Conservation (phyloP, 2,329 filamentous ascomycete genomes). For the Fusarium papillatum region DNA sequence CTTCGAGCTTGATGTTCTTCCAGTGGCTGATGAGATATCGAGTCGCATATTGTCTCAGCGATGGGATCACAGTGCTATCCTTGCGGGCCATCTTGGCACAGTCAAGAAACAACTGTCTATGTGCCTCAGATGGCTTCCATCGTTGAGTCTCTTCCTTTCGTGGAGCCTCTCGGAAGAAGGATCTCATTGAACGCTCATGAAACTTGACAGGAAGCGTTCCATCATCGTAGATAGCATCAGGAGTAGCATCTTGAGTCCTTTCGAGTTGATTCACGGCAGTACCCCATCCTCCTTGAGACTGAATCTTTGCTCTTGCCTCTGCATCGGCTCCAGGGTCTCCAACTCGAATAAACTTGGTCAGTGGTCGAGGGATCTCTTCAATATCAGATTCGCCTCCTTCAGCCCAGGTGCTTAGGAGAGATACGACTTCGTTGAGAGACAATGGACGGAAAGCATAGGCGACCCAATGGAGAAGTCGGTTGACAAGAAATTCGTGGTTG, state of each 20-base stretch:
- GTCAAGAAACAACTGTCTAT: constrained; percentile 42
- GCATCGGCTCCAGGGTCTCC: constrained; percentile 43
- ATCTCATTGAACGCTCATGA: constrained; percentile 45
- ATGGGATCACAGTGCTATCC: not conserved
- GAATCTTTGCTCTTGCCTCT: constrained; percentile 30
- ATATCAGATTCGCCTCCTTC: constrained; percentile 37
- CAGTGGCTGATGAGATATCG: constrained; percentile 36
- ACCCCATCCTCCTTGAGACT: constrained; percentile 10
- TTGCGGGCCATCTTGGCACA: constrained; percentile 28
- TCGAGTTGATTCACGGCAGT: constrained; percentile 36
- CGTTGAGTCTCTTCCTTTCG: constrained; percentile 14
- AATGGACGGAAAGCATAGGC: constrained; percentile 43
- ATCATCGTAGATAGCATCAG: constrained; percentile 41
- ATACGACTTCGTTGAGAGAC: constrained; percentile 38
- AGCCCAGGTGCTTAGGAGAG: constrained; percentile 33
- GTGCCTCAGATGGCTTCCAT: constrained; percentile 41
- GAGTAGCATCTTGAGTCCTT: constrained; percentile 24
- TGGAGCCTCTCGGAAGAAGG: constrained; percentile 40
- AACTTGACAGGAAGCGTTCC: constrained; percentile 44
- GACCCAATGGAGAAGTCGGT: constrained; percentile 44
- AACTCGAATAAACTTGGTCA: constrained; percentile 44
- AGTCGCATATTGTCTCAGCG: constrained; percentile 27
- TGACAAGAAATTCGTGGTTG: constrained; percentile 30
- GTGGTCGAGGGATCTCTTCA: constrained; percentile 43
- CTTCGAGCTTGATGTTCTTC: constrained; percentile 25